These are phyloP conservation scores for Cercospora sp. DNA, from an alignment of 2,329 filamentous ascomycete genomes.

Conservation along the genomic window DNA sequence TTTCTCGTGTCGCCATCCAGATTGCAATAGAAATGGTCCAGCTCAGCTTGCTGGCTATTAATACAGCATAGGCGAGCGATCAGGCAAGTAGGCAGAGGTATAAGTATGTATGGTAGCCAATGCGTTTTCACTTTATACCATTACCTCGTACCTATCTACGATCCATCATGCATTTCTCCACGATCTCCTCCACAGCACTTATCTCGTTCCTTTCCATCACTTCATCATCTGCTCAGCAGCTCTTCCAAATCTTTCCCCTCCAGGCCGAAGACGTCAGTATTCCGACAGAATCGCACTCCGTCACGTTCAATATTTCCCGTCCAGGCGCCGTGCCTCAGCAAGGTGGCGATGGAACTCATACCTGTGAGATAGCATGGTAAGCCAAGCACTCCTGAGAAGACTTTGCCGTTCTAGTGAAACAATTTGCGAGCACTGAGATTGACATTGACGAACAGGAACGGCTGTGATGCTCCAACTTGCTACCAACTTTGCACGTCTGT, in stretches of 20 bases:
- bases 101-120: neutral
- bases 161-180: neutral
- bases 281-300: neutral
- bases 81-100: neutral
- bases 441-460: neutral
- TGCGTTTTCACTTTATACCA: neutral
- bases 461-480: constrained; percentile 4
- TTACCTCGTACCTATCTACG: neutral
- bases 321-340: constrained; percentile 6
- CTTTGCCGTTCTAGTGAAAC: fast-evolving
- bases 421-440: neutral
- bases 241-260: neutral
- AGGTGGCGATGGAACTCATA: neutral
- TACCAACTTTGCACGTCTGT: neutral
- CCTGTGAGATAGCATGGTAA: constrained; percentile 2
- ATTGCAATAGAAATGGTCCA: neutral
- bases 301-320: constrained; percentile 1
- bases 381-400: neutral
- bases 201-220: neutral
- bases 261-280: neutral
- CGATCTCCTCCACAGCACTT: neutral
- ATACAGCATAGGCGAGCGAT: neutral
- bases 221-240: neutral
- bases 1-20: constrained; percentile 9
- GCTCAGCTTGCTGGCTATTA: neutral